A percentile compares a stretch with the other conserved stretches of the same genome.
Evolutionary conservation across 2,329 filamentous ascomycete genomes (phyloP).

Genomic region (Penicillium sp.): DNA sequence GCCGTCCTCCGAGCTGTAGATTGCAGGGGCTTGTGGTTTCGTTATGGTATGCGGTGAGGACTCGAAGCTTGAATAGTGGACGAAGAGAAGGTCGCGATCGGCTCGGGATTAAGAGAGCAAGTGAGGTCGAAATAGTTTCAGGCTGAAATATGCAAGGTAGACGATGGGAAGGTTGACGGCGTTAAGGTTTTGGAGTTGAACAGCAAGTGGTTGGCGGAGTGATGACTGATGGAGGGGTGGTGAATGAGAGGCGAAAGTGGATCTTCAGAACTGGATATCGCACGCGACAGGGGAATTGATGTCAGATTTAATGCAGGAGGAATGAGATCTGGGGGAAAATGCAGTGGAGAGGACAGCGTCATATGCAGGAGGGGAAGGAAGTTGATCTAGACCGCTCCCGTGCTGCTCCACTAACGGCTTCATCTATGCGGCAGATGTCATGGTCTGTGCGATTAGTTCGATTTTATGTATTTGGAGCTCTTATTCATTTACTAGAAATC

Average conservation of each 20-base stretch:
- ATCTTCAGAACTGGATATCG: not conserved
- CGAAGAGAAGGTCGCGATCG: not conserved
- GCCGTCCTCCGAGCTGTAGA: conserved; percentile 22
- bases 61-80: not conserved
- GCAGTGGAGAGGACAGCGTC: conserved; percentile 10
- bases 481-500: not conserved
- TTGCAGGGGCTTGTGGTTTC: conserved; percentile 5
- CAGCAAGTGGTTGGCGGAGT: not conserved
- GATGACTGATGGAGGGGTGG: not conserved
- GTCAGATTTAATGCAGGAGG: not conserved
- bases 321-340: conserved; percentile 8
- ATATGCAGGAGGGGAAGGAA: conserved; percentile 16
- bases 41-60: conserved; percentile 8
- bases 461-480: not conserved
- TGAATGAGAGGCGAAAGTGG: not conserved
- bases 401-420: conserved; percentile 17
- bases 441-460: not conserved
- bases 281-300: not conserved
- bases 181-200: not conserved
- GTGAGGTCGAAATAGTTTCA: not conserved
- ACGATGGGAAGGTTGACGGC: conserved; percentile 4
- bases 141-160: not conserved
- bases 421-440: not conserved
- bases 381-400: conserved; percentile 20
- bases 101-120: not conserved